phyloP scores from a whole-genome alignment of 345 rosid genomes.

The Moricandia moricandioides region DNA sequence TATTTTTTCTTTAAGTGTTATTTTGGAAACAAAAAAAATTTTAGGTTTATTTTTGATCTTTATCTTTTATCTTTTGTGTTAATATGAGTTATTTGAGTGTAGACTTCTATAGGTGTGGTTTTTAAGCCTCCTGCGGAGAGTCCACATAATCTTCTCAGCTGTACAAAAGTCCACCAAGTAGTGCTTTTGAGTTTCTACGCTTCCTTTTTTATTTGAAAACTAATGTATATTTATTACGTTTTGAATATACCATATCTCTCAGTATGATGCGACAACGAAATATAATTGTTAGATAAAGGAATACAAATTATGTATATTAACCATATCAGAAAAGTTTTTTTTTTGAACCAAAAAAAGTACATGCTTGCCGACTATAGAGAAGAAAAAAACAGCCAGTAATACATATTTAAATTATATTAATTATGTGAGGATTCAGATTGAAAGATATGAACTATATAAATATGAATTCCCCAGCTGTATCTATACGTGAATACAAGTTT shows the following conservation, averaged over 20 bases:
- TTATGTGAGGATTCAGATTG: neutral
- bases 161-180: constrained; percentile 24
- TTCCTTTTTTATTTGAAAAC: constrained; percentile 4
- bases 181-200: constrained; percentile 5
- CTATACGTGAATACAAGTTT: neutral
- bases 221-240: neutral
- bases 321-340: neutral
- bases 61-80: too few relatives aligned
- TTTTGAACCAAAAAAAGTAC: too few relatives aligned
- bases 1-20: too few relatives aligned
- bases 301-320: neutral
- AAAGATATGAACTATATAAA: neutral
- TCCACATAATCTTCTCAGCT: constrained; percentile 1
- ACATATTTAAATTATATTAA: neutral
- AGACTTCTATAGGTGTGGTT: neutral
- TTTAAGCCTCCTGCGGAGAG: neutral
- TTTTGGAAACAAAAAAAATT: too few relatives aligned
- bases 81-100: neutral
- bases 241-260: neutral
- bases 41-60: too few relatives aligned
- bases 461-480: neutral
- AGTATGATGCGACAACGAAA: neutral
- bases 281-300: neutral
- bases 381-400: neutral
- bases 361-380: neutral